These are phyloP conservation scores for Coniochaeta pulveracea DNA, from an alignment of 2,329 filamentous ascomycete genomes.

Conservation along the genomic window DNA sequence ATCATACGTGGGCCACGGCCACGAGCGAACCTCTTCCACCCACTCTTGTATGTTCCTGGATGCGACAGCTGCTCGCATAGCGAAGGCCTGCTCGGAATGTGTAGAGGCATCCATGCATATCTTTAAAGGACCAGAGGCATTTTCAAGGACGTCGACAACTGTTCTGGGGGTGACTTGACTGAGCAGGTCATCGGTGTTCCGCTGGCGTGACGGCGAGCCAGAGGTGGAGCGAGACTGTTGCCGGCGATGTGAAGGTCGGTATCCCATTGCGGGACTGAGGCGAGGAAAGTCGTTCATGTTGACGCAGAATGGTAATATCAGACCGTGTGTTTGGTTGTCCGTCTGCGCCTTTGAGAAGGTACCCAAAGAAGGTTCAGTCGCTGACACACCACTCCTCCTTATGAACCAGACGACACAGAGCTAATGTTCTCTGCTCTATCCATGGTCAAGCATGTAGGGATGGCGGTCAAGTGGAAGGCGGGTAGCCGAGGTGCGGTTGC, in stretches of 20 bases:
- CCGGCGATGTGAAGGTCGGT: slow-evolving; percentile 26
- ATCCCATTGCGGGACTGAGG: slow-evolving; percentile 21
- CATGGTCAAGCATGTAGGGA: too few species aligned
- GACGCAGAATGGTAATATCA: too few species aligned
- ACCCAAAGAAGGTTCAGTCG: too few species aligned
- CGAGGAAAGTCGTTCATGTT: slow-evolving; percentile 24
- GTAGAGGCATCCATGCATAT: slow-evolving; percentile 52
- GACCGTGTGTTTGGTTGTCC: too few species aligned
- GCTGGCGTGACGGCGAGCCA: slow-evolving; percentile 34
- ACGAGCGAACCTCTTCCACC: slow-evolving; percentile 57
- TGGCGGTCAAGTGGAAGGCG: too few species aligned
- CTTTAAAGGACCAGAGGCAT: slow-evolving; percentile 39
- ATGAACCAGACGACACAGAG: too few species aligned
- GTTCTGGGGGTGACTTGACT: slow-evolving; percentile 48
- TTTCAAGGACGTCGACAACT: slow-evolving; percentile 48
- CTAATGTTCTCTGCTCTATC: too few species aligned
- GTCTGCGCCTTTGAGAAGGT: too few species aligned
- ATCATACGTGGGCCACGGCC: slow-evolving; percentile 42
- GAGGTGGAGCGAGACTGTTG: slow-evolving; percentile 26
- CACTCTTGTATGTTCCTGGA: slow-evolving; percentile 63
- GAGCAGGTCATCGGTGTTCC: slow-evolving; percentile 45
- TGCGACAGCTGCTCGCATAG: slow-evolving; percentile 56
- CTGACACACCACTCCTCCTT: too few species aligned
- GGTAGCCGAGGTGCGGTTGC: too few species aligned
- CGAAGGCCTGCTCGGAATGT: slow-evolving; percentile 57